A percentile compares a stretch with the other conserved stretches of the same genome.
These are phyloP conservation scores for Trichoderma parareesei DNA, from an alignment of 495 filamentous ascomycete genomes.

Conservation along the genomic window DNA sequence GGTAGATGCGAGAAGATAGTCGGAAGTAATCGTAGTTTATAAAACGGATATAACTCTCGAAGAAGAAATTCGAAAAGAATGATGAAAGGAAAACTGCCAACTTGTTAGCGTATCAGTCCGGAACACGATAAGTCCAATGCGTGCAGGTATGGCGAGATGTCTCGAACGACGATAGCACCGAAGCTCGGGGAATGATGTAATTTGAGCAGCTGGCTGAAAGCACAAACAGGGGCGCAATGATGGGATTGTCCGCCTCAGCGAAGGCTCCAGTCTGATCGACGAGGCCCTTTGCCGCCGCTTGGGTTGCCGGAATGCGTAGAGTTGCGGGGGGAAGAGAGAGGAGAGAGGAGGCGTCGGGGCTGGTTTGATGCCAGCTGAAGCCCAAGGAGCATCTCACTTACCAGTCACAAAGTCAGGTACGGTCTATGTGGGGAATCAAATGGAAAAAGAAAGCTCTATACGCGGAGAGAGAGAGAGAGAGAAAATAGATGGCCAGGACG, in stretches of 20 bases:
- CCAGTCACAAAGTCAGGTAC: conserved; percentile 9
- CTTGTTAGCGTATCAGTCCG: background rate
- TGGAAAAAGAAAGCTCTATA: background rate
- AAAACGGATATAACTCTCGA: background rate
- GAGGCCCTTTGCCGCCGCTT: background rate
- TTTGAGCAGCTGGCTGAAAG: background rate
- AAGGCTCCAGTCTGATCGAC: background rate
- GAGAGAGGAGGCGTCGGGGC: background rate
- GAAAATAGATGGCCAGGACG: background rate
- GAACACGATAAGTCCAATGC: background rate
- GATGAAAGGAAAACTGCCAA: background rate
- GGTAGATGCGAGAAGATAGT: background rate
- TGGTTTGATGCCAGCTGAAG: background rate
- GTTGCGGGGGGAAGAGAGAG: background rate
- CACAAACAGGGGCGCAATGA: background rate
- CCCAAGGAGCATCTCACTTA: background rate
- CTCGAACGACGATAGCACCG: background rate
- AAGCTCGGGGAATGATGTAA: background rate
- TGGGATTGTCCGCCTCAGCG: background rate
- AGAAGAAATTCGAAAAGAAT: background rate
- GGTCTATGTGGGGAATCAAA: conserved; percentile 10
- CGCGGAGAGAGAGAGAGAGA: background rate
- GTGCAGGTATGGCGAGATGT: background rate
- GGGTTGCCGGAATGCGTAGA: background rate
- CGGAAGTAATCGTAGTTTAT: background rate